Percentiles rank a stretch among this genome's conserved stretches.
Evolutionary conservation across 257 asterid species (phyloP).

Genomic region (Solanum acaule): DNA sequence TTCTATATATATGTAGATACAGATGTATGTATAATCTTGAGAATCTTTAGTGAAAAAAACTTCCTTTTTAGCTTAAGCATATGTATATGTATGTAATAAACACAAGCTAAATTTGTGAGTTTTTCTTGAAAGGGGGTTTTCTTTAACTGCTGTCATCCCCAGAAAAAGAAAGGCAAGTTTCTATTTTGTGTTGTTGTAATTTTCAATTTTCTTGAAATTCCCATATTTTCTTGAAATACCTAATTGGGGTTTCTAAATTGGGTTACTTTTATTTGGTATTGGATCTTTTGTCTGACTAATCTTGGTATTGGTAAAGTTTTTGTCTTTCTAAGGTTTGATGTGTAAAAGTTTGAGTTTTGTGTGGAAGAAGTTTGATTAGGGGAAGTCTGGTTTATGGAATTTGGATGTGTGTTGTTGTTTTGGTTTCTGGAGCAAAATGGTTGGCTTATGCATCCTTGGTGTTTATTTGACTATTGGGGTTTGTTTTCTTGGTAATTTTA

Average conservation of each 20-base stretch:
- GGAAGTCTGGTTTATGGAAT: not conserved
- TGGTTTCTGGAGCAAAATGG: not conserved
- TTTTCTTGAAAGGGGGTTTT: not conserved
- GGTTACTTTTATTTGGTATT: not conserved
- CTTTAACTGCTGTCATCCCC: not conserved
- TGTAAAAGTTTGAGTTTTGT: not conserved
- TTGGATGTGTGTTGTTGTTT: not conserved
- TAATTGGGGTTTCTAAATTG: constrained; percentile 9
- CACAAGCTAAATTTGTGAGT: not conserved
- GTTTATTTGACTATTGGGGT: not conserved
- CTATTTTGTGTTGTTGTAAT: not conserved
- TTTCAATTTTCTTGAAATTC: not conserved
- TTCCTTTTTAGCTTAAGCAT: not conserved
- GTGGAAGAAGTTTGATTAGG: not conserved
- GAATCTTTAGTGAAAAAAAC: not conserved
- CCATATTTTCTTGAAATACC: not conserved
- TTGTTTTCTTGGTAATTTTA: not conserved
- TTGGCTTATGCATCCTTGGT: not conserved
- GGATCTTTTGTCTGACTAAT: not conserved
- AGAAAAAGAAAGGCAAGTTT: not conserved
- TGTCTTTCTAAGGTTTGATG: not conserved
- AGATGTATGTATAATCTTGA: not conserved
- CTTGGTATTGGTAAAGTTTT: not conserved
- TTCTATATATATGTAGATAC: not conserved
- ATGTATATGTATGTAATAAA: not conserved